Evolutionary conservation across 805 yeast species (phyloP), one percentile per base, ranked within the genome.

Genomic region (Candida silvicultrix): DNA sequence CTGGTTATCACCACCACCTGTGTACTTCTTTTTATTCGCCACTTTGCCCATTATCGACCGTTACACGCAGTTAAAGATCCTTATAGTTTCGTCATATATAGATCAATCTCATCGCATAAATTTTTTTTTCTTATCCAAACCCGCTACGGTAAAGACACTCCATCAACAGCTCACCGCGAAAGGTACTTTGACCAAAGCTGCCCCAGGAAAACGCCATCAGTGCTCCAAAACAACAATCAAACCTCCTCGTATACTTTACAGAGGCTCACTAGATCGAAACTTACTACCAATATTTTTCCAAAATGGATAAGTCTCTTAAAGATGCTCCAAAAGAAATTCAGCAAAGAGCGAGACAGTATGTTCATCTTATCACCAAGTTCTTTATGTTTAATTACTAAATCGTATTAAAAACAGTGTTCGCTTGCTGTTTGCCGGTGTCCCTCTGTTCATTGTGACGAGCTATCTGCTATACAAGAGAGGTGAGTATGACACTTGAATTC

Each of bases 11-110:
- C 77, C 65, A 16, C 78, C 73, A 40, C 68, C 57, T 5, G 75
- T 60, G 29, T 74, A 65, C 54, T 80, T 82, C 66, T 76, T 81
- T 70, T 82, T 83, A 60, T 75, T 82, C 9, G 81, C 84, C 58
- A 46, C 58, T 36, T 59, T 55, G 42, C 50, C 59, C 62, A 57
- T 56, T 7, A 5, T 29, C 6, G n/a, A 23, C 34, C 14, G 12
- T 9, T 21, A 2, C 38, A 20, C n/a, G 18, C 15, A 9, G 34
- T 11, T 38, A 38, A 11, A 16, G 23, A 21, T 19, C 12, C 19
- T 22, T 23, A 36, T n/a, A n/a, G 10, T 22, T 20, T 5, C 11
- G n/a, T 34, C 8, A 7, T 12, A 11, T 9, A 35, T 3, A 37
- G 25, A 20, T 37, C 39, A 19, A 37, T 6, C 39, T 37, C 39